Conservation (phyloP, 257 asterid species). For the Nicotiana paniculata region DNA sequence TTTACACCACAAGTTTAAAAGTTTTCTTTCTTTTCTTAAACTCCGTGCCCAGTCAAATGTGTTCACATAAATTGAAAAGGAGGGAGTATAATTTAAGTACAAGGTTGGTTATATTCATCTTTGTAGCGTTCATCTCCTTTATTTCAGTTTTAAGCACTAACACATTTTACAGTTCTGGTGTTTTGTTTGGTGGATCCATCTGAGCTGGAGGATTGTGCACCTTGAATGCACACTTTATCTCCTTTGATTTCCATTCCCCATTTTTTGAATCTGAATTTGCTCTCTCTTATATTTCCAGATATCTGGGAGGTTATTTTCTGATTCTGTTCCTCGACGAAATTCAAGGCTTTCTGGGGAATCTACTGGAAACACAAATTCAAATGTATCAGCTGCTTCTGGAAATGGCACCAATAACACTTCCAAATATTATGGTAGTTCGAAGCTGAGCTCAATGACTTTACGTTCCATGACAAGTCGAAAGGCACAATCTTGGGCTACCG, state of each 20-base stretch:
- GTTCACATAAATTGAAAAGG: too few relatives aligned
- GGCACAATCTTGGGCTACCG: slow-evolving; percentile 61
- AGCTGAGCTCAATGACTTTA: slow-evolving; percentile 45
- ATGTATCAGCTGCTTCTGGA: slow-evolving; percentile 46
- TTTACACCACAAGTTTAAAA: too few relatives aligned
- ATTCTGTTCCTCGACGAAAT: slow-evolving; percentile 91
- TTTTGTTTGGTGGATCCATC: not conserved
- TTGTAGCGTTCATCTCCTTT: not conserved
- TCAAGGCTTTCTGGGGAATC: slow-evolving; percentile 88
- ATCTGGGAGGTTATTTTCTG: slow-evolving; percentile 92
- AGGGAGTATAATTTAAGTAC: not conserved
- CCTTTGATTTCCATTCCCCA: not conserved
- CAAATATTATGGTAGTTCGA: slow-evolving; percentile 59
- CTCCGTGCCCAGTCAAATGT: too few relatives aligned
- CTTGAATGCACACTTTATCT: not conserved
- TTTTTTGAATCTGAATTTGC: slow-evolving; percentile 15
- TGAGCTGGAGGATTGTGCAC: not conserved
- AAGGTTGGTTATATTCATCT: not conserved
- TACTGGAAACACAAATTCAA: slow-evolving; percentile 37
- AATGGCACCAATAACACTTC: slow-evolving; percentile 63
- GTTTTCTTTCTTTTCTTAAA: too few relatives aligned
- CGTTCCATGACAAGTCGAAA: slow-evolving; percentile 67
- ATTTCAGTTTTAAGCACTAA: not conserved
- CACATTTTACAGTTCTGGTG: not conserved
- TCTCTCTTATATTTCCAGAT: slow-evolving; percentile 45